Evolutionary conservation across 345 rosid species (phyloP).

Genomic region (Aegle marmelos): DNA sequence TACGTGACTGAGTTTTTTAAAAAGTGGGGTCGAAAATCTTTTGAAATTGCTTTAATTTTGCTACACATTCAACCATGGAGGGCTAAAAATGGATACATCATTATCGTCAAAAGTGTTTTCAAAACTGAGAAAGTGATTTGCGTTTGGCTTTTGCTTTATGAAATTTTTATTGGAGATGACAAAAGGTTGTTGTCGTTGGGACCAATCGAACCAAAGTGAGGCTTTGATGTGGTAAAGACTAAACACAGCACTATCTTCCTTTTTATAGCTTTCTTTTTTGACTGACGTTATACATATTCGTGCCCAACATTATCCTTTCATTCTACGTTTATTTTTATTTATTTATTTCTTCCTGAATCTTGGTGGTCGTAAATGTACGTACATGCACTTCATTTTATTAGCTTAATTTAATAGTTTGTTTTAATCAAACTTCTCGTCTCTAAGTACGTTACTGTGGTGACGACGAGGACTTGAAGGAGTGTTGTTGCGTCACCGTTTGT

Average conservation of each 20-base stretch:
- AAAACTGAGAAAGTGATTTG: constrained; percentile 16
- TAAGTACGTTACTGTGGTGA: no score
- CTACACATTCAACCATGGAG: not conserved
- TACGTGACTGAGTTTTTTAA: no score
- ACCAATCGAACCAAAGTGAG: constrained; percentile 20
- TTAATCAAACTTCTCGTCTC: not conserved
- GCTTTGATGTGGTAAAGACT: constrained; percentile 34
- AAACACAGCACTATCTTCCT: constrained; percentile 12
- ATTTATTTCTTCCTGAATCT: not conserved
- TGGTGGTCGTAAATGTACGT: not conserved
- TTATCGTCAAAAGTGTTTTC: constrained; percentile 38
- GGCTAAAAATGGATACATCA: constrained; percentile 28
- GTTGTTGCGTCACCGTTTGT: no score
- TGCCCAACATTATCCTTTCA: not conserved
- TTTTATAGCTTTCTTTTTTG: not conserved
- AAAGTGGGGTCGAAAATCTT: no score
- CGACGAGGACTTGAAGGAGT: no score
- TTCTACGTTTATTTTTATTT: not conserved
- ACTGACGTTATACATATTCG: constrained; percentile 7
- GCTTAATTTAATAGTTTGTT: no score
- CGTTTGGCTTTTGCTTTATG: constrained; percentile 14
- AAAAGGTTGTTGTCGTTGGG: constrained; percentile 41
- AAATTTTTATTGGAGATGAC: constrained; percentile 37
- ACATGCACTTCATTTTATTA: not conserved
- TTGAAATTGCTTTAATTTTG: not conserved